Conservation (phyloP, 1,139 yeast species). For the Spathaspora sp. region DNA sequence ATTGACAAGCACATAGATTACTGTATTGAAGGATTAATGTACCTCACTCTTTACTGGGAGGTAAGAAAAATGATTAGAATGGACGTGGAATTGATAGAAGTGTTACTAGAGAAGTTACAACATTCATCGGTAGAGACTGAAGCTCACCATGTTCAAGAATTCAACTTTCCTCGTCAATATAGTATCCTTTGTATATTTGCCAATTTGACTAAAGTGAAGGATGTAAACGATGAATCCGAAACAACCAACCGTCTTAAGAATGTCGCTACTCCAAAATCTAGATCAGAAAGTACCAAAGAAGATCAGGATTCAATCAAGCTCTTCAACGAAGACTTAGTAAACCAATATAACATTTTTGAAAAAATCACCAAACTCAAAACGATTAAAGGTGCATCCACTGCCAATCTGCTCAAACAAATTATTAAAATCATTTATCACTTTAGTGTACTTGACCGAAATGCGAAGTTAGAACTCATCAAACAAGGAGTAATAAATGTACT, state of each 20-base stretch:
- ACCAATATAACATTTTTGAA: conserved; percentile 26
- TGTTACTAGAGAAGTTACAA: conserved; percentile 15
- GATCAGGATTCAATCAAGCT: conserved; percentile 25
- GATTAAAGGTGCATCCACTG: conserved; percentile 14
- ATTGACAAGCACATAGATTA: conserved; percentile 18
- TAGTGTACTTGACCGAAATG: conserved; percentile 21
- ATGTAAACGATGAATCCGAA: conserved; percentile 12
- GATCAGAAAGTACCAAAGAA: conserved; percentile 22
- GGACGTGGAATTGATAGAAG: conserved; percentile 29
- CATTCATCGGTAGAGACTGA: conserved; percentile 1
- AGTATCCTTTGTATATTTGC: conserved; percentile 39
- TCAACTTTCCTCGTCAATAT: conserved; percentile 22
- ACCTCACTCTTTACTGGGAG: conserved; percentile 37
- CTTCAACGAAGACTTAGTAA: conserved; percentile 31
- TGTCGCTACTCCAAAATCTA: conserved; percentile 29
- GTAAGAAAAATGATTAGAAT: conserved; percentile 32
- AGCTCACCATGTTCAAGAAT: background rate
- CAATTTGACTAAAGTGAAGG: conserved; percentile 35
- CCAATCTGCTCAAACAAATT: conserved; percentile 12
- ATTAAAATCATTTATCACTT: conserved; percentile 15
- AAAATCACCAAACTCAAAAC: conserved; percentile 27
- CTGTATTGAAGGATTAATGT: conserved; percentile 48
- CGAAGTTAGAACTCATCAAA: conserved; percentile 39
- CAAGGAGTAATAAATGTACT: conserved; percentile 46
- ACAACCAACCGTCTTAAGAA: conserved; percentile 31